phyloP scores from a whole-genome alignment of 306 rosid species.

The Prunus mume region DNA sequence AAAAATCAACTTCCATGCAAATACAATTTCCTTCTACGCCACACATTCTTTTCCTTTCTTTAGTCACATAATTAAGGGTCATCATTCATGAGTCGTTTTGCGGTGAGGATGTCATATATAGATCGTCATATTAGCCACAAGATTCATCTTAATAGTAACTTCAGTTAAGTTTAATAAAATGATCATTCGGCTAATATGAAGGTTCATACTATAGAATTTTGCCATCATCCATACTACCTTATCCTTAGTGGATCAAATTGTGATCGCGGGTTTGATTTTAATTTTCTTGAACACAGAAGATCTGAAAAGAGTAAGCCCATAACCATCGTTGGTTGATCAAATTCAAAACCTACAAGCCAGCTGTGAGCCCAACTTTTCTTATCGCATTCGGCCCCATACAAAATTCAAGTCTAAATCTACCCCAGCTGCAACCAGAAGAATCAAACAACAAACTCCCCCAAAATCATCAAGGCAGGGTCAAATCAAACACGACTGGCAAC shows the following conservation, averaged over 20 bases:
- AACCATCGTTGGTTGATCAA: neutral
- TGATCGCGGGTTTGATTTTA: neutral
- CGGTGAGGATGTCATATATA: no score
- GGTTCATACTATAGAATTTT: rapidly evolving
- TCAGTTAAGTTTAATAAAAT: no score
- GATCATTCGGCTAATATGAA: no score
- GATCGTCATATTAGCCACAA: no score
- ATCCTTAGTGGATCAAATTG: neutral
- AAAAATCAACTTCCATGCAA: neutral
- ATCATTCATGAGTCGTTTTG: neutral
- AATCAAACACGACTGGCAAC: neutral
- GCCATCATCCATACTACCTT: neutral
- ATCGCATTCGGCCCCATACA: neutral
- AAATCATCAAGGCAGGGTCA: neutral
- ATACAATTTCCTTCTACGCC: neutral
- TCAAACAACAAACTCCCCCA: neutral
- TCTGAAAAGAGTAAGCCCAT: neutral
- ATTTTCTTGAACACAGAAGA: neutral
- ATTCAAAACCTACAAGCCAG: neutral
- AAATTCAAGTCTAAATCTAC: neutral
- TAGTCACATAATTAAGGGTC: neutral
- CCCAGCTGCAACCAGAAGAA: neutral
- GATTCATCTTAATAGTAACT: no score
- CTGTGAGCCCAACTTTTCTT: neutral
- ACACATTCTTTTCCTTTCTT: neutral